Evolutionary conservation across 768 basidiomycete species (phyloP).

Genomic region (Mrakia gelida): DNA sequence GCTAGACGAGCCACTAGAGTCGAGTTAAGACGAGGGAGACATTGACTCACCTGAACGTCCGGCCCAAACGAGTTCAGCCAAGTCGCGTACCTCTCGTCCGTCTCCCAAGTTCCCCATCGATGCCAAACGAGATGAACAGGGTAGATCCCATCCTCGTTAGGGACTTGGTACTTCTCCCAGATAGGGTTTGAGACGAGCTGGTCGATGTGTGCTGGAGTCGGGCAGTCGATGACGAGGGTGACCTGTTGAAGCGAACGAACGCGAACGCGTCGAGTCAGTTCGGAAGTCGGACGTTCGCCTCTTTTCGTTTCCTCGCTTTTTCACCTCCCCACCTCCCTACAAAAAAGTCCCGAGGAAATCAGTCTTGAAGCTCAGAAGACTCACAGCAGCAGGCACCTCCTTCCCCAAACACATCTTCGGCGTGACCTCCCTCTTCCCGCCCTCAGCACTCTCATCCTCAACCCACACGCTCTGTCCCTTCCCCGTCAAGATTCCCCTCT

Average conservation of each 20-base stretch:
- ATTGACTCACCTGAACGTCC: constrained; percentile 56
- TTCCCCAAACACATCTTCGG: constrained; percentile 39
- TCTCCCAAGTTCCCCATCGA: constrained; percentile 56
- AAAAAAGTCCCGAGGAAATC: neutral
- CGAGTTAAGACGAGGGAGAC: neutral
- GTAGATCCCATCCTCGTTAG: constrained; percentile 50
- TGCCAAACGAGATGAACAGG: constrained; percentile 50
- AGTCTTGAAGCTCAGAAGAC: neutral
- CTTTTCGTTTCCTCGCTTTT: too few relatives aligned
- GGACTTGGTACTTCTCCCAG: constrained; percentile 10
- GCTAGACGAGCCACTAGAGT: too few relatives aligned
- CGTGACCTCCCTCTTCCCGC: constrained; percentile 40
- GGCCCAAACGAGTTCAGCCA: constrained; percentile 69
- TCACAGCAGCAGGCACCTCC: constrained; percentile 28
- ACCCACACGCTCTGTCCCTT: constrained; percentile 48
- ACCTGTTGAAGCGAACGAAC: neutral
- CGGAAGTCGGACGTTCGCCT: neutral
- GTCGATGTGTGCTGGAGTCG: constrained; percentile 57
- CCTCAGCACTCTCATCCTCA: constrained; percentile 53
- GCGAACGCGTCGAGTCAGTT: neutral
- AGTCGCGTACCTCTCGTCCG: constrained; percentile 61
- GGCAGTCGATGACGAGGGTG: constrained; percentile 63
- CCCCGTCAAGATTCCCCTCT: constrained; percentile 56
- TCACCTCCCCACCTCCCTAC: too few relatives aligned
- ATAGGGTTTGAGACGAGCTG: constrained; percentile 45